Base-by-base conservation (phyloP, 495 filamentous ascomycete genomes). In the Daldinia childiae region DNA sequence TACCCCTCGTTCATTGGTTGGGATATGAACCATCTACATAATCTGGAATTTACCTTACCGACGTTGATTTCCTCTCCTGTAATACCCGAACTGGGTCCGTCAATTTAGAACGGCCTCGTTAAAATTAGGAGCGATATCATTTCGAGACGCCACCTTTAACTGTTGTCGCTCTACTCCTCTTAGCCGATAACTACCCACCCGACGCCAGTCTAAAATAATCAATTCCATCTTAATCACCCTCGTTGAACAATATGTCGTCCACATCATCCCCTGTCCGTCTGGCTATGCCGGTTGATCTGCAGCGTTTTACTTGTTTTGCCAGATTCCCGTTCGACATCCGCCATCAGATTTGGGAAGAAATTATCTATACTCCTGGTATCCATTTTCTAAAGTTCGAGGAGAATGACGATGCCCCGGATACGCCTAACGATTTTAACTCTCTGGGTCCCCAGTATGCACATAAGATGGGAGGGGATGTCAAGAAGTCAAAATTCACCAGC, bases 371-470 rank as follows among this genome's bases (percentile, higher is more conserved):
- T 0, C 70, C 77, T 5, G 77, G 77, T 1, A 79, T 79, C 14
- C 75, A 77, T 62, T 79, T 79, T 57, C 72, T 79, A 30, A 74
- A 76, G 43, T 68, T 79, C 48, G 68, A 69, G 19, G 58, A 58
- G 17, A 57, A 66, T 21, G 30, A 48, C 4, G 56, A 71, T 6
- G 6, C 39, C 24, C 11, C 48, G 38, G 66, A 72, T 24, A 39
- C 29, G 6, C 8, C 19, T 39, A 51, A 30, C 11, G 58, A 62
- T 6, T 58, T 38, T 41, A 48, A 48, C 19, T 21, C 43, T 12
- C 8, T 48, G 43, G 43, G 43, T 24, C 19, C 43, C 9, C 43
- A 48, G 2, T 48, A 48, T 9, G 43, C 43, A 24, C 43, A 3
- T 7, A 48, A 48, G 8, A 48, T 2, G 6, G 43, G 19, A 21